These are phyloP conservation scores for Phytophthora nicotianae DNA, from an alignment of 352 stramenopile genomes.

Conservation along the genomic window DNA sequence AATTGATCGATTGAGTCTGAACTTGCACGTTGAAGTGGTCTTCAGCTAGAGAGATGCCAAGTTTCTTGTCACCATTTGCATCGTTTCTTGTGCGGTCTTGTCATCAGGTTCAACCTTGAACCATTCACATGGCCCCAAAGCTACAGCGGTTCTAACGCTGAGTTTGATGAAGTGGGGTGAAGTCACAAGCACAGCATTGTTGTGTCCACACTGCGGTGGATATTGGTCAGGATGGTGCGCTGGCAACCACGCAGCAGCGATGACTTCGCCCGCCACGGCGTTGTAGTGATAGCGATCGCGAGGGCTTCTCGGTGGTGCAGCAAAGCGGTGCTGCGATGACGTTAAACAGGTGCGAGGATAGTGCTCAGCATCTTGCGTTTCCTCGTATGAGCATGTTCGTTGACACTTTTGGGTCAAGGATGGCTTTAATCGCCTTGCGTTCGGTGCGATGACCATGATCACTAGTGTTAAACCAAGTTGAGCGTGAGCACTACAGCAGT, in stretches of 20 bases:
- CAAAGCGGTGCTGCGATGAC: constrained; percentile 5
- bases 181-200: background rate
- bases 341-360: constrained; percentile 9
- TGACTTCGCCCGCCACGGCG: constrained; percentile 1
- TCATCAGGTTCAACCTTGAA: constrained; percentile 10
- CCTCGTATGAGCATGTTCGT: constrained; percentile 20
- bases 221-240: constrained; percentile 2
- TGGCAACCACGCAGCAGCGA: constrained; percentile 13
- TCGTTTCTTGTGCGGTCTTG: constrained; percentile 5
- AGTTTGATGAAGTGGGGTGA: too few species aligned
- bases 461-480: background rate
- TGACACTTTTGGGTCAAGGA: constrained; percentile 18
- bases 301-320: constrained; percentile 6
- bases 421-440: background rate
- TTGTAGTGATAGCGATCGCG: constrained; percentile 1
- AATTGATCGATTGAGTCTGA: constrained; percentile 4
- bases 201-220: background rate
- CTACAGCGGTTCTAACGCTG: background rate
- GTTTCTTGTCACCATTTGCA: constrained; percentile 12
- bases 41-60: background rate
- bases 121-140: background rate
- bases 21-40: constrained; percentile 7
- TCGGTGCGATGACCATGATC: constrained; percentile 11
- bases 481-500: background rate
- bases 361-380: constrained; percentile 22